A percentile compares a stretch with the other conserved stretches of the same genome.
These are phyloP conservation scores for Theileria annulata DNA, from an alignment of 169 alveolate species.

Conservation along the genomic window DNA sequence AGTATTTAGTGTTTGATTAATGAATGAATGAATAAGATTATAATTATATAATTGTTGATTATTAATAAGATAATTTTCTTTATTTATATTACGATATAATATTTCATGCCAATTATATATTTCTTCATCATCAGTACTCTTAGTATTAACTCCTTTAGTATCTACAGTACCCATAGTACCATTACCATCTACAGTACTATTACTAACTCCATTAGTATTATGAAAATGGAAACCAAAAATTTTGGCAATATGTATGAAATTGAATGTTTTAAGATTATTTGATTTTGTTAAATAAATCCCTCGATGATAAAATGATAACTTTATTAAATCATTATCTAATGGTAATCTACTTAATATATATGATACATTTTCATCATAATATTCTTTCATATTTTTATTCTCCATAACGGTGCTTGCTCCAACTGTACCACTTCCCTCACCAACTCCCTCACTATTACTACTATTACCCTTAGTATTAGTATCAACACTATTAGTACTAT, in stretches of 20 bases:
- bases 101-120: not conserved
- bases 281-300: slow-evolving; percentile 34
- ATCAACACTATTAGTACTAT: no score
- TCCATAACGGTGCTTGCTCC: no score
- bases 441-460: no score
- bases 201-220: not conserved
- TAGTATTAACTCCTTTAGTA: not conserved
- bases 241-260: not conserved
- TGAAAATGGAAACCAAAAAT: not conserved
- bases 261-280: slow-evolving; percentile 11
- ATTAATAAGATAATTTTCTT: no score
- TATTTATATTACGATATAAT: not conserved
- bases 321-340: slow-evolving; percentile 29
- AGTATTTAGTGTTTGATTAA: not conserved
- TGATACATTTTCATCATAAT: slow-evolving; percentile 45
- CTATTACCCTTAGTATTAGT: no score
- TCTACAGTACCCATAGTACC: not conserved
- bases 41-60: no score
- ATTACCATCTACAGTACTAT: not conserved
- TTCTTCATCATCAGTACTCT: not conserved
- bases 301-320: slow-evolving; percentile 29
- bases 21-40: no score
- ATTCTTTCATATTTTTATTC: not conserved
- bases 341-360: slow-evolving; percentile 46
- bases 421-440: no score